A percentile compares a stretch with the other conserved stretches of the same genome.
Conservation (phyloP, 495 filamentous ascomycete genomes). For the Aspergillus kassunensis region DNA sequence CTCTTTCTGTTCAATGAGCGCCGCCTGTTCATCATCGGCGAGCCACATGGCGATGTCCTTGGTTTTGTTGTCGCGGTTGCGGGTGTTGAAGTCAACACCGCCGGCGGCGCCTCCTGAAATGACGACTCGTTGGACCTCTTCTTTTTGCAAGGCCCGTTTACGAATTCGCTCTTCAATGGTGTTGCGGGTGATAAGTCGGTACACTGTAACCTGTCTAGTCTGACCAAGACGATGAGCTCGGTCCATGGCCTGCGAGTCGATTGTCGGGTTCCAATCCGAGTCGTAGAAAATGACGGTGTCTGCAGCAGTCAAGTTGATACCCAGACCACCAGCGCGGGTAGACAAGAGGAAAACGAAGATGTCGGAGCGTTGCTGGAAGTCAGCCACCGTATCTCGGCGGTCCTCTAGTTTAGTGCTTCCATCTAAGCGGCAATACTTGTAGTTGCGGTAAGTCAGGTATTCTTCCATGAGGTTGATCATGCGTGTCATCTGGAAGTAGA, state of each 20-base stretch:
- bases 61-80: conserved; percentile 82
- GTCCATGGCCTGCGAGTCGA: conserved; percentile 98
- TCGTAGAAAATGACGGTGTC: conserved; percentile 99
- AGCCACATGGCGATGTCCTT: conserved; percentile 98
- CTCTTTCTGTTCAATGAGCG: conserved; percentile 84
- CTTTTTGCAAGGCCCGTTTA: conserved; percentile 95
- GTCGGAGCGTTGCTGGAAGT: conserved; percentile 88
- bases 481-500: conserved; percentile 99
- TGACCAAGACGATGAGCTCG: conserved; percentile 96
- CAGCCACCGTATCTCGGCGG: conserved; percentile 90
- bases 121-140: conserved; percentile 98
- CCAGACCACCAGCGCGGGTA: conserved; percentile 93
- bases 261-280: conserved; percentile 98
- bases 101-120: conserved; percentile 83
- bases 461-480: conserved; percentile 99
- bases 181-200: conserved; percentile 92
- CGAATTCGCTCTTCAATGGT: conserved; percentile 99
- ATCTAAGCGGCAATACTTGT: conserved; percentile 95
- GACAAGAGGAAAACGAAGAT: conserved; percentile 96
- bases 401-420: conserved; percentile 98
- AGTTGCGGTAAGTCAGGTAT: conserved; percentile 96
- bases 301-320: conserved; percentile 92
- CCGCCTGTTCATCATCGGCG: conserved; percentile 90
- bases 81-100: conserved; percentile 90
- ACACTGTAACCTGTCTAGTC: conserved; percentile 93